Evolutionary conservation across 139 green algal genomes (phyloP), one percentile per base, ranked within the genome.

Genomic region (Diplosphaera chodatii): DNA sequence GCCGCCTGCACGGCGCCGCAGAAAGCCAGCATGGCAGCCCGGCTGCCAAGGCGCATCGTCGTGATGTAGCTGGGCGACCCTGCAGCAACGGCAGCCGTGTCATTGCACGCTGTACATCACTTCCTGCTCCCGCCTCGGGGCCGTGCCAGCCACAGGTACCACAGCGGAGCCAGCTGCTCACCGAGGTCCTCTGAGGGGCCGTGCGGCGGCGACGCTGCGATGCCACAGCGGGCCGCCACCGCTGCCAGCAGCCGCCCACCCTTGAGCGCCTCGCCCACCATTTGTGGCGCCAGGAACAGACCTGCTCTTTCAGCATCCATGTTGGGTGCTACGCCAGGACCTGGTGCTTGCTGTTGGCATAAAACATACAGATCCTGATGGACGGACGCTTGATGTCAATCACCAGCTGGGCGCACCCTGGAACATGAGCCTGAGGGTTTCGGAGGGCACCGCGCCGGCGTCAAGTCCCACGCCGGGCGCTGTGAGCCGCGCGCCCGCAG

Each of bases 181-280:
- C n/a, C n/a, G n/a, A n/a, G n/a, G n/a, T n/a, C n/a, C n/a, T n/a
- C n/a, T n/a, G n/a, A n/a, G n/a, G n/a, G n/a, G n/a, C n/a, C n/a
- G 40, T 40, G 30, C 29, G 41, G 31, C 32, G 48, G 55, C 64
- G 30, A 66, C 55, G 1, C 82, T 69, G 20, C 63, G 74, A 31
- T 88, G 88, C 2, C 84, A 72, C 25, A 89, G 87, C 18, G 37
- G 77, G 56, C 72, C 92, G 48, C 91, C 91, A 88, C 83, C 32
- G 90, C 72, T 0, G 94, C 93, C 27, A 94, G 80, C 25, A 98
- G 86, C 4, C 91, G 76, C 0, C 91, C 93, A 25, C 91, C 89
- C 76, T 98, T 98, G 56, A 97, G 73, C 22, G 91, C 91, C 75
- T 98, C 94, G 0, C 92, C 94, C 23, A 96, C 93, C 67, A 88